Conservation (phyloP, 192 early-diverging fungal genomes). For the Backusella tarrabulga region DNA sequence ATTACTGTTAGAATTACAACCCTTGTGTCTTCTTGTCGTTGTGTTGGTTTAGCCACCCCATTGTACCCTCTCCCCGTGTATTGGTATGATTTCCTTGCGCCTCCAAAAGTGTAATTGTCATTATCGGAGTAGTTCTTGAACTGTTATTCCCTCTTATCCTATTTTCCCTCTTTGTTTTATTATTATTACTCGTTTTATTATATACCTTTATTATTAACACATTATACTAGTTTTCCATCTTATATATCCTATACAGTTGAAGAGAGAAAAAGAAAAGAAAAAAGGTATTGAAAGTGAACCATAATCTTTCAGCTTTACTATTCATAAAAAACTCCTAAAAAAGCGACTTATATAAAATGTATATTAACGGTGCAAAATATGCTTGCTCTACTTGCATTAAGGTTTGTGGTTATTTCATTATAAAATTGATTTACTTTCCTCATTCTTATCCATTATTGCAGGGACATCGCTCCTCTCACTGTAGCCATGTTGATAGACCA, state of each 20-base stretch:
- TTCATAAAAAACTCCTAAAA: background rate
- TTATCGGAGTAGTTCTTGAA: slow-evolving; percentile 15
- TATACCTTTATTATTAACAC: background rate
- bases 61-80: background rate
- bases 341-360: background rate
- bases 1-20: background rate
- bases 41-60: slow-evolving; percentile 2
- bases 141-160: background rate
- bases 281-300: background rate
- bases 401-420: slow-evolving; percentile 10
- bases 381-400: slow-evolving; percentile 33
- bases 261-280: background rate
- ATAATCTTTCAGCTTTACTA: background rate
- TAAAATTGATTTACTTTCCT: background rate
- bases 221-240: background rate
- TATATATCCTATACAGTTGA: background rate
- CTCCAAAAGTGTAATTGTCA: slow-evolving; percentile 21
- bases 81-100: slow-evolving; percentile 19
- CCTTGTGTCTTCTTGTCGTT: background rate
- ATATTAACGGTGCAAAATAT: slow-evolving; percentile 32
- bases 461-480: slow-evolving; percentile 37
- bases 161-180: slow-evolving; percentile 1
- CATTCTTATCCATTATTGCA: background rate
- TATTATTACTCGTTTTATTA: background rate
- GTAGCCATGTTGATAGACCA: slow-evolving; percentile 45